A percentile compares a stretch with the other conserved stretches of the same genome.
phyloP scores from a whole-genome alignment of 2,329 filamentous ascomycete genomes.

The Cordyceps fumosorosea region DNA sequence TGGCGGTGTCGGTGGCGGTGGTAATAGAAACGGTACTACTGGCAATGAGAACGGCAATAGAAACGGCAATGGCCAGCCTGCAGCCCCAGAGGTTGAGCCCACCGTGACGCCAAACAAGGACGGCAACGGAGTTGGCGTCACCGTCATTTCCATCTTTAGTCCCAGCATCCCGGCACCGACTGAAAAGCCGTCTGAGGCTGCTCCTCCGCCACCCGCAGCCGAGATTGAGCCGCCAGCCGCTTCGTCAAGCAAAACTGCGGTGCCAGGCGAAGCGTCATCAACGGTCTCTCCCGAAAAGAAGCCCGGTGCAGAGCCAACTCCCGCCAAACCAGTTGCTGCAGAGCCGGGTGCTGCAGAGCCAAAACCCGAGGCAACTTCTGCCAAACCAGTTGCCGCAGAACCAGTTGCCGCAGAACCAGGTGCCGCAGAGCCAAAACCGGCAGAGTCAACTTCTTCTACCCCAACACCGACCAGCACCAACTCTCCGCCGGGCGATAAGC shows the following conservation, averaged over 20 bases:
- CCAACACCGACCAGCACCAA: constrained; percentile 4
- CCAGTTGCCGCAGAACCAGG: background rate
- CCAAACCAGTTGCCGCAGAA: too few relatives aligned
- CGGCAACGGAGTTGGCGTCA: constrained; percentile 25
- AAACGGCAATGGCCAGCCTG: background rate
- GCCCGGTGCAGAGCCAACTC: background rate
- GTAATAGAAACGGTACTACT: too few relatives aligned
- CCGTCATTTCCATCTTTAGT: constrained; percentile 11
- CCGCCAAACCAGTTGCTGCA: background rate
- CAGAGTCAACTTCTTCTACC: background rate
- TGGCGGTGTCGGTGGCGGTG: too few relatives aligned
- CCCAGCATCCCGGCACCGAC: constrained; percentile 1
- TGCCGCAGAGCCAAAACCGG: background rate
- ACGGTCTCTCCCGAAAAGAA: background rate
- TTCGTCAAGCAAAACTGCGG: background rate
- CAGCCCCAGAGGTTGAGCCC: background rate
- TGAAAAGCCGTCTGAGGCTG: background rate
- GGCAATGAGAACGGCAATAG: too few relatives aligned
- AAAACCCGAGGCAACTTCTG: background rate
- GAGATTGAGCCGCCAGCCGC: background rate
- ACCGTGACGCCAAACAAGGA: constrained; percentile 14
- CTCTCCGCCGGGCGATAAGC: constrained; percentile 1
- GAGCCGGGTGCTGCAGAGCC: background rate
- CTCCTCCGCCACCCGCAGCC: constrained; percentile 11
- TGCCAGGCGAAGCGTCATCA: background rate